Base-by-base conservation (phyloP, 1,284 basidiomycete species). In the Schizophyllum amplum region DNA sequence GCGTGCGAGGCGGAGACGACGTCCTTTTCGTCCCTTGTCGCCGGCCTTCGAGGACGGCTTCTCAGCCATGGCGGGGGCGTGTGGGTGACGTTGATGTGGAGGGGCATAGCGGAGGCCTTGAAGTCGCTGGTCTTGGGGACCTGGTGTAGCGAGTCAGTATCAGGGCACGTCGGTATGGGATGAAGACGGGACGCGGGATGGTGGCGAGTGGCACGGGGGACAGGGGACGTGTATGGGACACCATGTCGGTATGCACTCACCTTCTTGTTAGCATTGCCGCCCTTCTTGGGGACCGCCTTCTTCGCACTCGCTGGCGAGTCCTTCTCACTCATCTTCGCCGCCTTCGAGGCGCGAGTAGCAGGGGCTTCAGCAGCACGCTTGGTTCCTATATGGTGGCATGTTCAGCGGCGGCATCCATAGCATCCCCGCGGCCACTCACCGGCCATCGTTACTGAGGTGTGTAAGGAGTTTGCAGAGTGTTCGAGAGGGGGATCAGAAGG, bases 41-140 rank as follows among this genome's bases (percentile, higher is more conserved):
- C 67, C 69, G 33, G 11, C 7, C 33, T 42, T 42, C 3, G 33
- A 42, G 4, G 33, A 42, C 33, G 48, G 48, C 48, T 21, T 24
- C 24, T 68, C 68, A 2, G 66, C 60, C 21, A 79, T 71, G 27
- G 71, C 68, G 21, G 84, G 84, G 82, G 79, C 0, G 84, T 87
- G 65, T 86, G 82, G 6, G 86, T 87, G 54, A 91, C 63, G 63
- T 79, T 82, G 55, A 87, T 73, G 62, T 90, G 82, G 4, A 91
- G 68, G 1, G 87, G 86, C 21, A 82, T 69, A 5, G 88, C 88
- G 57, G 78, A 80, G 25, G 77, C 69, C 63, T 80, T 84, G 75
- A 91, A 91, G 15, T 72, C 68, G 1, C 77, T 71, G 3, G 75
- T 24, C 24, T 49, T 24, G 47, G 50, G 20, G 48, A 20, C 13